phyloP scores from a whole-genome alignment of 148 eudicot species.

The Camellia japonica region DNA sequence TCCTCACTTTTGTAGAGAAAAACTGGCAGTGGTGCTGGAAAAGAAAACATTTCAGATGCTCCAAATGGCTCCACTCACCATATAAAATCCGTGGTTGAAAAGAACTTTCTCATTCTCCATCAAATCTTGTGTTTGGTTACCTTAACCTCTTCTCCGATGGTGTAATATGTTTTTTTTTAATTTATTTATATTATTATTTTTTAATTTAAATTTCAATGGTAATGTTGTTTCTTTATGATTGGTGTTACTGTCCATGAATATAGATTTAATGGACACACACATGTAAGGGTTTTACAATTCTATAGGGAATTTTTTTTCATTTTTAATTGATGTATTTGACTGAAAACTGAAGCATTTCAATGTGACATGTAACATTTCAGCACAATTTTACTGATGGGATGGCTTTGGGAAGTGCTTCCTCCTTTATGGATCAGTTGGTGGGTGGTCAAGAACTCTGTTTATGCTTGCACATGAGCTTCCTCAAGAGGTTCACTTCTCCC shows the following conservation, averaged over 20 bases:
- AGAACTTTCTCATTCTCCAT: conserved; percentile 43
- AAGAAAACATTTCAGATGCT: conserved; percentile 15
- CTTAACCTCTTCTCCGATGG: conserved; percentile 89
- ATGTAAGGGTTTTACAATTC: too few species aligned
- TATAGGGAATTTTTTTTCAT: neutral
- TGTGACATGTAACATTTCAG: conserved; percentile 40
- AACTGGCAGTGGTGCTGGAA: too few species aligned
- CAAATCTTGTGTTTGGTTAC: conserved; percentile 91
- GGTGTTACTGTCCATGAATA: neutral
- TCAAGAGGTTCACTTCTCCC: too few species aligned
- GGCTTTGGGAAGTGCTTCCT: conserved; percentile 57
- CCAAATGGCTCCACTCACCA: conserved; percentile 25
- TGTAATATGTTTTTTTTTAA: conserved; percentile 52
- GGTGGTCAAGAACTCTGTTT: conserved; percentile 95
- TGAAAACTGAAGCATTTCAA: neutral
- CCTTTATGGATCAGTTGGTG: conserved; percentile 44
- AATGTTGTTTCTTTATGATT: neutral
- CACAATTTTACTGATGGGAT: conserved; percentile 95
- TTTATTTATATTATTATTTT: neutral
- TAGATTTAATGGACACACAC: neutral
- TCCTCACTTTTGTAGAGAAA: too few species aligned
- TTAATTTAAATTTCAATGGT: neutral
- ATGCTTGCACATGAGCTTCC: conserved; percentile 35
- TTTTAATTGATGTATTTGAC: neutral
- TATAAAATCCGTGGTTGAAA: conserved; percentile 14